Evolutionary conservation across 2,329 filamentous ascomycete genomes (phyloP).

Genomic region (Blumeriella jaapii): DNA sequence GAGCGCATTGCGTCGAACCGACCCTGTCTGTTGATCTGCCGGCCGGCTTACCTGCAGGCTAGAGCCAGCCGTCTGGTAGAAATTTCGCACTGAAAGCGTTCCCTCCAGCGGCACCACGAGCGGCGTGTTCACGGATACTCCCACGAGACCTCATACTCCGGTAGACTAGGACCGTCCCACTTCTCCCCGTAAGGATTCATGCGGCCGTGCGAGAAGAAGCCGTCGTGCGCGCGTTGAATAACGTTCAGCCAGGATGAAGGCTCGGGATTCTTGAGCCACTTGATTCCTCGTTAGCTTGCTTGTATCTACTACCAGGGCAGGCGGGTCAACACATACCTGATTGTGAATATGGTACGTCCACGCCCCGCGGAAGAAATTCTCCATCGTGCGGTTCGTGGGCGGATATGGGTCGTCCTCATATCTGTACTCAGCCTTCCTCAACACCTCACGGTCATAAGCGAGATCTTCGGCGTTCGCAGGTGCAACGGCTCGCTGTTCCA

Average conservation of each 20-base stretch:
- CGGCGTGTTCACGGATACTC: conserved; percentile 35
- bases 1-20: too few relatives aligned
- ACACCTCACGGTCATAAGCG: conserved; percentile 17
- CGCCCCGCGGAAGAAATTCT: conserved; percentile 43
- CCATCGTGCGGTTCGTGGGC: conserved; percentile 42
- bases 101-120: too few relatives aligned
- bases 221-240: conserved; percentile 41
- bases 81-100: too few relatives aligned
- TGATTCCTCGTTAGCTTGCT: conserved; percentile 6
- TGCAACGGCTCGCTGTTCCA: conserved; percentile 13
- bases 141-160: conserved; percentile 38
- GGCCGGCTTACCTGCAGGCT: too few relatives aligned
- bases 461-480: conserved; percentile 6
- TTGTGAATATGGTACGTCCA: conserved; percentile 49
- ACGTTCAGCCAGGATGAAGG: conserved; percentile 44
- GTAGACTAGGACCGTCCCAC: conserved; percentile 37
- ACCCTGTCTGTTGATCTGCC: too few relatives aligned
- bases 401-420: conserved; percentile 40
- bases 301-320: not conserved
- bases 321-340: conserved; percentile 32
- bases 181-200: conserved; percentile 42
- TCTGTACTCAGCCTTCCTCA: conserved; percentile 32
- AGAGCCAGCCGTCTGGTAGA: too few relatives aligned
- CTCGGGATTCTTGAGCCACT: conserved; percentile 45
- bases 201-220: conserved; percentile 38